Evolutionary conservation across 106 monocot genomes (phyloP).

Genomic region (Platanthera guangdongensis): DNA sequence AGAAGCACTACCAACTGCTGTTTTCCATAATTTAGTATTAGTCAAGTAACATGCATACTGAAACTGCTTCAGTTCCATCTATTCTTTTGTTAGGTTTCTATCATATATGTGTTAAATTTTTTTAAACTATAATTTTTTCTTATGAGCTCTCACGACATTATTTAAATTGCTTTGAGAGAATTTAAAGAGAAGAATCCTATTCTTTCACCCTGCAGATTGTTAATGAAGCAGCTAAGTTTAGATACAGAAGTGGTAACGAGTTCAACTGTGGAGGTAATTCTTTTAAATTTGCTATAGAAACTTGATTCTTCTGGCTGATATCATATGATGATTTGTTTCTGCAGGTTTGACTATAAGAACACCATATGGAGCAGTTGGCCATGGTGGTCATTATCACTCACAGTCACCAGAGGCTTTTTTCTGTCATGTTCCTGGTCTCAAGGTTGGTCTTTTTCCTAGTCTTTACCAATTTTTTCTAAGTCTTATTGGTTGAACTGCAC

Average conservation of each 20-base stretch:
- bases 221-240: slow-evolving; percentile 97
- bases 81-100: too few species aligned
- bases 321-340: not conserved
- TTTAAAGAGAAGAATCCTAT: not conserved
- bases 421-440: slow-evolving; percentile 98
- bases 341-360: slow-evolving; percentile 86
- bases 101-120: too few species aligned
- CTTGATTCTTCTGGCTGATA: not conserved
- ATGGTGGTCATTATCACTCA: slow-evolving; percentile 97
- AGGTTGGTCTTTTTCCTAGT: slow-evolving; percentile 31
- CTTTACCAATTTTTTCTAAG: not conserved
- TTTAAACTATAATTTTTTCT: too few species aligned
- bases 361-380: slow-evolving; percentile 98
- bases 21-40: not conserved
- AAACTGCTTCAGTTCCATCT: too few species aligned
- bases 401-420: slow-evolving; percentile 98
- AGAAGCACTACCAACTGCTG: not conserved
- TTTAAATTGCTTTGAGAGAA: not conserved
- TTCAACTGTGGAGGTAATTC: slow-evolving; percentile 94
- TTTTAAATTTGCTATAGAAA: not conserved
- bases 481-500: too few species aligned
- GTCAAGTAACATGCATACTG: not conserved
- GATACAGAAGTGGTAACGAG: slow-evolving; percentile 91
- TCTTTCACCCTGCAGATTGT: slow-evolving; percentile 46
- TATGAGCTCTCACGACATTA: not conserved